These are phyloP conservation scores for Akanthomyces dipterigenus DNA, from an alignment of 2,329 filamentous ascomycete genomes.

Conservation along the genomic window DNA sequence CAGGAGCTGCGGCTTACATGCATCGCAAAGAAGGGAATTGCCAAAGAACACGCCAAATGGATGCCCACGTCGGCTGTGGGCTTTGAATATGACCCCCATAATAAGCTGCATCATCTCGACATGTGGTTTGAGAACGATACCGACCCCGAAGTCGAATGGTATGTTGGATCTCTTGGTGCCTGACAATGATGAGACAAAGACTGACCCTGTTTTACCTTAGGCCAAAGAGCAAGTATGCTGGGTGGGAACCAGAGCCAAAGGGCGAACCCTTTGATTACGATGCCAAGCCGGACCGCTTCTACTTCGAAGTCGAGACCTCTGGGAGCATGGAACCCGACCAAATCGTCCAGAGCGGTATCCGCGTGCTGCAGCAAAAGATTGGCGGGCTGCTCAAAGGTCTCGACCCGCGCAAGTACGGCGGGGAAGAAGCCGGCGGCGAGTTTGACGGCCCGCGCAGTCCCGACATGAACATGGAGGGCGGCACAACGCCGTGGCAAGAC, in stretches of 20 bases:
- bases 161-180: conserved; percentile 16
- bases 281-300: conserved; percentile 77
- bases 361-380: conserved; percentile 83
- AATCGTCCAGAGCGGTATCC: conserved; percentile 84
- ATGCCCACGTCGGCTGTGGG: conserved; percentile 85
- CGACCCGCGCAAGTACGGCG: conserved; percentile 42
- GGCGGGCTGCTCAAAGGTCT: conserved; percentile 63
- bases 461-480: conserved; percentile 53
- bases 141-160: conserved; percentile 80
- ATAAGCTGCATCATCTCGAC: conserved; percentile 86
- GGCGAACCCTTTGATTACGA: conserved; percentile 89
- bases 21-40: conserved; percentile 96
- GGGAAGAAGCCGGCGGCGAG: conserved; percentile 47
- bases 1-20: conserved; percentile 89
- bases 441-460: conserved; percentile 62
- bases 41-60: conserved; percentile 99
- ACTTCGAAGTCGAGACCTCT: conserved; percentile 86
- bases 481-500: conserved; percentile 49
- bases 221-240: conserved; percentile 75
- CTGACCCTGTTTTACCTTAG: conserved; percentile 29
- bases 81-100: conserved; percentile 97
- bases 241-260: conserved; percentile 72
- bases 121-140: conserved; percentile 81
- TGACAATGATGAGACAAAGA: neutral
- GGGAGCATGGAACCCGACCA: conserved; percentile 84